Evolutionary conservation across 73 alveolate genomes (phyloP), one percentile per base, ranked within the genome.

Genomic region (Tetrahymena malaccensis): DNA sequence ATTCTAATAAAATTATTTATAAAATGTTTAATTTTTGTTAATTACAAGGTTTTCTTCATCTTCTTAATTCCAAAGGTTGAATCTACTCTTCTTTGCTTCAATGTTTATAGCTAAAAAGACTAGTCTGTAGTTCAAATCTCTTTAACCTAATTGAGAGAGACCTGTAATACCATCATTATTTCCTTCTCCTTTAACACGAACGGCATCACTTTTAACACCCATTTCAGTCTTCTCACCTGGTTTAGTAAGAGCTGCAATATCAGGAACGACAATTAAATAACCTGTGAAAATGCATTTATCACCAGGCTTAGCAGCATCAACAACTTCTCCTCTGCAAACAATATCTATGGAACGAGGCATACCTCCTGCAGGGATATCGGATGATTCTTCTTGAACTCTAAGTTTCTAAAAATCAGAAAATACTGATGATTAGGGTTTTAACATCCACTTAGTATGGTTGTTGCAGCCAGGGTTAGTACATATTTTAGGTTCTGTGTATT

Each of bases 331-430:
- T 89, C 99, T 97, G 55, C 99, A 97, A 22, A 99, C 98, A 27
- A 99, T 99, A 96, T 99, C 99, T 85, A 99, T 98, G 57, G 99
- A 98, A 94, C 99, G 96, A 16, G 99, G 99, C 99, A 99, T 99
- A 33, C 99, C 97, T 1, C 99, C 99, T 10, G 99, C 99, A 35
- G 99, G 99, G 58, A 99, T 98, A 83, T 98, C 99, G 34, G 95
- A 97, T 21, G 99, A 98, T 89, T 97, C 98, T 96, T 98, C 99
- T 96, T 99, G 99, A 21, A 99, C 99, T 97, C 99, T 98, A 43
- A 99, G 96, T 93, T 99, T 99, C 95, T 99, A 99, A 99, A 99
- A 99, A 94, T 99, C 99, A 31, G 98, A 96, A 95, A 99, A 99
- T 1, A 96, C 97, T 44, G 99, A 98, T 94, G 98, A 98, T 85